A percentile compares a stretch with the other conserved stretches of the same genome.
Evolutionary conservation across 1,284 basidiomycete genomes (phyloP).

Genomic region (Trametes hirsuta): DNA sequence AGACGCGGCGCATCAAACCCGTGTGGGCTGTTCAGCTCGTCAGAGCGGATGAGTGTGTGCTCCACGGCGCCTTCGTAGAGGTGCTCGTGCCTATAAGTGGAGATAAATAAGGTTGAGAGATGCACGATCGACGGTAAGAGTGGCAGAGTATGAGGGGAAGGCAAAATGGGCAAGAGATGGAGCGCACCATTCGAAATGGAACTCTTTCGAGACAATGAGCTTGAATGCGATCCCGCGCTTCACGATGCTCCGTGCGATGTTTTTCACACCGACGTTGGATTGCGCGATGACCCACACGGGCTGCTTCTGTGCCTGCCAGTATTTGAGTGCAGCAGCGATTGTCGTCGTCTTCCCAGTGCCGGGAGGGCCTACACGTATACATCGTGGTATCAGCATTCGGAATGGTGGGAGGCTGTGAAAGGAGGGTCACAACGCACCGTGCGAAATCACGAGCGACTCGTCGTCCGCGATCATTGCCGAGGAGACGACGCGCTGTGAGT

Average conservation of each 20-base stretch:
- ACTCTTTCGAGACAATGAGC: slow-evolving; percentile 54
- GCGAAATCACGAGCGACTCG: slow-evolving; percentile 16
- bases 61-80: slow-evolving; percentile 49
- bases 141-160: not conserved
- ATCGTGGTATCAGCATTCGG: not conserved
- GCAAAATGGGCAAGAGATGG: no score
- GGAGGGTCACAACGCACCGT: slow-evolving; percentile 9
- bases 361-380: slow-evolving; percentile 20
- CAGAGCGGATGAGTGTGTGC: slow-evolving; percentile 53
- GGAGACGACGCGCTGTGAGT: slow-evolving; percentile 21
- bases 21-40: slow-evolving; percentile 37
- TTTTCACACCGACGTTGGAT: slow-evolving; percentile 51
- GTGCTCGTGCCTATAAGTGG: slow-evolving; percentile 65
- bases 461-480: slow-evolving; percentile 10
- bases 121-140: not conserved
- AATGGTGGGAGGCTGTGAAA: not conserved
- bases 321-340: slow-evolving; percentile 35
- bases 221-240: slow-evolving; percentile 38
- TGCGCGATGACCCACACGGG: slow-evolving; percentile 39
- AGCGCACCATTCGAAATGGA: slow-evolving; percentile 59
- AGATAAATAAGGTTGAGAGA: slow-evolving; percentile 1
- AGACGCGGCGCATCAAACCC: slow-evolving; percentile 6
- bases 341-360: slow-evolving; percentile 41
- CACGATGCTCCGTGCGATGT: slow-evolving; percentile 52
- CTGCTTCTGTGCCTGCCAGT: slow-evolving; percentile 5